Conservation (phyloP, 139 green algal genomes). For the Gonium pectorale region DNA sequence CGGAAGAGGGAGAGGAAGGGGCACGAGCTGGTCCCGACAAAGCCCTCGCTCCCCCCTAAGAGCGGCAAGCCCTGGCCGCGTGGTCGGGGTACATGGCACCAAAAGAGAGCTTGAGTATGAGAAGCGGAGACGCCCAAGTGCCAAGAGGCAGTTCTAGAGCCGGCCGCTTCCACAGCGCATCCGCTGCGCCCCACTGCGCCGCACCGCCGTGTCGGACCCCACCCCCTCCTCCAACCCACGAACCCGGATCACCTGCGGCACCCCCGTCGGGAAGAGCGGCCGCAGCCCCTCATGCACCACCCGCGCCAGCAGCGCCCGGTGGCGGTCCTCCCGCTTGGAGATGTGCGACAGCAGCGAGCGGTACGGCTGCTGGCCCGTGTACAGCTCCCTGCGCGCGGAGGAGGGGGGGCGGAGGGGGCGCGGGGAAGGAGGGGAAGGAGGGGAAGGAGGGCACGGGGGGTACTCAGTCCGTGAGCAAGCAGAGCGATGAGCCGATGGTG, state of each 20-base stretch:
- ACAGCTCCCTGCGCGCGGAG: constrained; percentile 29
- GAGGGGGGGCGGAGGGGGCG: neutral
- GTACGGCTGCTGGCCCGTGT: constrained; percentile 47
- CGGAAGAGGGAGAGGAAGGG: no score
- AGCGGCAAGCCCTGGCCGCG: no score
- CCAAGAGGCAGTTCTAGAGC: neutral
- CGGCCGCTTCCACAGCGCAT: neutral
- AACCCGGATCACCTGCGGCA: neutral
- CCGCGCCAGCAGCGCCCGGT: constrained; percentile 35
- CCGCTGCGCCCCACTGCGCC: neutral
- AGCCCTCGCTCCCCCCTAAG: no score
- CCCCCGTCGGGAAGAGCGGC: constrained; percentile 24
- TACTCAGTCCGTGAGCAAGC: no score
- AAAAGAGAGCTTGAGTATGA: neutral
- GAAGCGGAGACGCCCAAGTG: neutral
- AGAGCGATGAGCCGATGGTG: no score
- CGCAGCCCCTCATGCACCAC: constrained; percentile 50
- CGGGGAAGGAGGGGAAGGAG: neutral
- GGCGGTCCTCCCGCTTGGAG: constrained; percentile 40
- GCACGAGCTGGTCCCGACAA: no score
- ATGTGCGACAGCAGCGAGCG: constrained; percentile 38
- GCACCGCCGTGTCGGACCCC: neutral
- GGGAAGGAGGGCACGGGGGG: no score
- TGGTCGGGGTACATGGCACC: no score
- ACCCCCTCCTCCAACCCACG: neutral